Base-by-base conservation (phyloP, 139 green algal species). In the Penium margaritaceum region DNA sequence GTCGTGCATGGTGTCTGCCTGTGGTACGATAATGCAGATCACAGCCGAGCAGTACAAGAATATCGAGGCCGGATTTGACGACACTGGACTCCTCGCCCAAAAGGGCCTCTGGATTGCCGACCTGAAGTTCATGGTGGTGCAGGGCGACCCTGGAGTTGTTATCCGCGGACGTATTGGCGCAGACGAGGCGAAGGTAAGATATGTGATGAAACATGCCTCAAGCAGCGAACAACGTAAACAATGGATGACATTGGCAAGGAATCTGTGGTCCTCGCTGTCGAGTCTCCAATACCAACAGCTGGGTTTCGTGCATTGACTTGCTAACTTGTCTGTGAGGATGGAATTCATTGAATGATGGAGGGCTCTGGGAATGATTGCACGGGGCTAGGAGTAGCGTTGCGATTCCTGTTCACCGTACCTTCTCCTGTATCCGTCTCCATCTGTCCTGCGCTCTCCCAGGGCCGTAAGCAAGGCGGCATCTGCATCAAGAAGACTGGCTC, bases 81-180 rank as follows among this genome's bases (percentile, higher is more conserved):
- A 79, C 54, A 24, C 36, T 21, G 36, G 12, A 29, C 4, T 58
- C 30, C 41, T 81, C 15, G 43, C 70, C 2, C 7, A 27, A 9
- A 72, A 2, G 5, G 74, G 74, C 7, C 34, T 81, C 27, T 7
- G 6, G 2, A 63, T 81, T 60, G 54, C 9, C 9, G 74, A 47
- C 15, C 30, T 43, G 38, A 82, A 82, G 73, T 82, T 74, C 62
- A 82, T 82, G 72, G 33, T 78, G 19, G 57, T 82, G 9, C 19
- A 41, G 37, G 74, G 76, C 27, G 74, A 82, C 27, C 19, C 58
- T 5, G 76, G 74, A 19, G 57, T 24, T n/a, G 74, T 81, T 24
- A n/a, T 82, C 27, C 55, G 76, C 68, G 76, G 72, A 33, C 83
- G 75, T 33, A 33, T 27, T 3, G 6, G 6, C 3, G 51, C 14